phyloP scores from a whole-genome alignment of 1,139 yeast species.

The Candida sanyaensis region DNA sequence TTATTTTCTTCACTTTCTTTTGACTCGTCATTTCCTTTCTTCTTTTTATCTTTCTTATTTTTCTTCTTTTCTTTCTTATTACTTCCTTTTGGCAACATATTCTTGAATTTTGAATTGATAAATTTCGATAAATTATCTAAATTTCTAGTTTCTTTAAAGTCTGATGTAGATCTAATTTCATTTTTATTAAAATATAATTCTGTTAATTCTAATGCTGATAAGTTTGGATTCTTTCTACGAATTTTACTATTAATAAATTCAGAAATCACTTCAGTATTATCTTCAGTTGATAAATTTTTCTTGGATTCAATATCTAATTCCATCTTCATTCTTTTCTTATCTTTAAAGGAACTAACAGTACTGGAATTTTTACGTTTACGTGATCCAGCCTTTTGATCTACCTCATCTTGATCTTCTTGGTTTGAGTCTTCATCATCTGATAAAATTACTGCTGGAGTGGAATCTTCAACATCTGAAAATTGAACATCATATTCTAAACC shows the following conservation, averaged over 20 bases:
- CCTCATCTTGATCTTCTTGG: conserved; percentile 12
- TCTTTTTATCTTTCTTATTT: conserved; percentile 17
- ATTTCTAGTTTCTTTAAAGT: conserved; percentile 45
- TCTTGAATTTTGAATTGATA: conserved; percentile 42
- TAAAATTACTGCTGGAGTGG: conserved; percentile 15
- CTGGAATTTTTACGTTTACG: conserved; percentile 14
- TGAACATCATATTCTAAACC: conserved; percentile 61
- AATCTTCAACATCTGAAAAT: conserved; percentile 19
- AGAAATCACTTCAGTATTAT: conserved; percentile 54
- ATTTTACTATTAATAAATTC: conserved; percentile 60
- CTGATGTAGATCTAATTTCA: conserved; percentile 53
- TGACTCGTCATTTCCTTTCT: conserved; percentile 15
- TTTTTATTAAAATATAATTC: conserved; percentile 55
- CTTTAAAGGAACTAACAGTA: conserved; percentile 36
- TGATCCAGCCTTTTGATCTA: conserved; percentile 6
- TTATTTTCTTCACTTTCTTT: conserved; percentile 20
- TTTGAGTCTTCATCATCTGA: conserved; percentile 15
- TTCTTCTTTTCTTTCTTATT: conserved; percentile 27
- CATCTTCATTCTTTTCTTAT: conserved; percentile 60
- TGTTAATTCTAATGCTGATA: conserved; percentile 62
- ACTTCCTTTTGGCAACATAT: conserved; percentile 37
- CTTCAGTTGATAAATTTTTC: conserved; percentile 46
- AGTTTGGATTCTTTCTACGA: conserved; percentile 51
- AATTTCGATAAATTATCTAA: conserved; percentile 50
- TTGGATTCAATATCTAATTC: conserved; percentile 58